phyloP scores from a whole-genome alignment of 805 yeast genomes.

The Phaffomyces antillensis region DNA sequence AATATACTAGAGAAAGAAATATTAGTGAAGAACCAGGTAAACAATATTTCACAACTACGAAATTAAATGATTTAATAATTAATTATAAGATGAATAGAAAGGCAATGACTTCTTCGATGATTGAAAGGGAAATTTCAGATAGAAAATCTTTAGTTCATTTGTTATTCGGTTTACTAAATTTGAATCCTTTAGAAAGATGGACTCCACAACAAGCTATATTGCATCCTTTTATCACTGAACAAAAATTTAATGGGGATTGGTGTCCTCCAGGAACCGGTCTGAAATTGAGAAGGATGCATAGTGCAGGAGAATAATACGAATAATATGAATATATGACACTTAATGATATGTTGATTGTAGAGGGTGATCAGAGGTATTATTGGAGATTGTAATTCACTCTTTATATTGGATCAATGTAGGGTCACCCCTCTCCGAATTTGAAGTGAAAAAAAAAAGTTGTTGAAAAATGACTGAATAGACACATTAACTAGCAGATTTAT shows the following conservation, averaged over 20 bases:
- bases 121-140: conserved; percentile 68
- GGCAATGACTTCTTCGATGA: conserved; percentile 37
- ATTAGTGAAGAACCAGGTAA: conserved; percentile 71
- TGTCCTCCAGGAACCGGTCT: conserved; percentile 37
- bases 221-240: conserved; percentile 82
- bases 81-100: conserved; percentile 64
- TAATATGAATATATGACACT: neutral
- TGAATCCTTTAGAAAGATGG: conserved; percentile 92
- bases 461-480: neutral
- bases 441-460: neutral
- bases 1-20: conserved; percentile 45
- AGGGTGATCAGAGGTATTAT: neutral
- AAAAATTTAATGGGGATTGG: conserved; percentile 47
- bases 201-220: conserved; percentile 91
- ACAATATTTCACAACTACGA: conserved; percentile 64
- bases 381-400: too few species aligned
- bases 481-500: neutral
- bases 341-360: neutral
- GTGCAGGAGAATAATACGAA: neutral
- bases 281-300: conserved; percentile 1
- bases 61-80: conserved; percentile 65
- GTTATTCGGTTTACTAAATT: conserved; percentile 63
- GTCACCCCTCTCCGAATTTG: too few species aligned
- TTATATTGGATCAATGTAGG: too few species aligned
- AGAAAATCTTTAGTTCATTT: conserved; percentile 71